Conservation (phyloP, 805 yeast genomes). For the Starmerella stigmatis region DNA sequence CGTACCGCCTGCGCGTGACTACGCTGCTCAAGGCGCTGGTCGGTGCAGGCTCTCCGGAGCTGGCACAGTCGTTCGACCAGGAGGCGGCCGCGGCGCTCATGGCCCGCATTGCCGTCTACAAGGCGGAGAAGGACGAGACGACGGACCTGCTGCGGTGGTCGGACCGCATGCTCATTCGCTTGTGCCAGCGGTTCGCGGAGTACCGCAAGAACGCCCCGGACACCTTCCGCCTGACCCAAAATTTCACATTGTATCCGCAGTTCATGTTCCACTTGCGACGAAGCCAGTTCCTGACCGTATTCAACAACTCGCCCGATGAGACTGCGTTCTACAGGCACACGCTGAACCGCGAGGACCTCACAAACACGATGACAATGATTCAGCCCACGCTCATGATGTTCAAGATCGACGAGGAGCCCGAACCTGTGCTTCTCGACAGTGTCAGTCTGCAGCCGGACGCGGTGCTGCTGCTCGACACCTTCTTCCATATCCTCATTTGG, state of each 20-base stretch:
- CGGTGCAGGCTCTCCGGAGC: slow-evolving; percentile 46
- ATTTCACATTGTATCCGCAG: slow-evolving; percentile 85
- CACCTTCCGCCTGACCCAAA: slow-evolving; percentile 72
- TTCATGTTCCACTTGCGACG: slow-evolving; percentile 92
- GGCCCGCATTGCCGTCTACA: slow-evolving; percentile 83
- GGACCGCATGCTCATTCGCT: slow-evolving; percentile 78
- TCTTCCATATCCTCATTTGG: slow-evolving; percentile 89
- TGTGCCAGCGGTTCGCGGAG: slow-evolving; percentile 90
- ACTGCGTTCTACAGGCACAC: slow-evolving; percentile 94
- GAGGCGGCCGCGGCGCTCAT: slow-evolving; percentile 94
- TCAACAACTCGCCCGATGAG: slow-evolving; percentile 97
- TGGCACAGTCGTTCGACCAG: slow-evolving; percentile 76
- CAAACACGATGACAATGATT: slow-evolving; percentile 89
- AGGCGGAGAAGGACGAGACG: slow-evolving; percentile 72
- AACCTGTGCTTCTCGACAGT: slow-evolving; percentile 86
- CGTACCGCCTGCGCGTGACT: slow-evolving; percentile 80
- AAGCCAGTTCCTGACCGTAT: slow-evolving; percentile 89
- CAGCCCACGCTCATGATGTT: slow-evolving; percentile 92
- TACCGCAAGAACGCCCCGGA: slow-evolving; percentile 76
- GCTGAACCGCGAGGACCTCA: slow-evolving; percentile 80
- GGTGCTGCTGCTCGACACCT: slow-evolving; percentile 82
- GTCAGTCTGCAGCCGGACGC: slow-evolving; percentile 82
- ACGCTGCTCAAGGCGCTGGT: slow-evolving; percentile 52
- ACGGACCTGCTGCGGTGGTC: slow-evolving; percentile 83
- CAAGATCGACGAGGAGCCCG: slow-evolving; percentile 71